A percentile compares a stretch with the other conserved stretches of the same genome.
phyloP scores from a whole-genome alignment of 495 filamentous ascomycete species.

The Thermothielavioides terrestris region DNA sequence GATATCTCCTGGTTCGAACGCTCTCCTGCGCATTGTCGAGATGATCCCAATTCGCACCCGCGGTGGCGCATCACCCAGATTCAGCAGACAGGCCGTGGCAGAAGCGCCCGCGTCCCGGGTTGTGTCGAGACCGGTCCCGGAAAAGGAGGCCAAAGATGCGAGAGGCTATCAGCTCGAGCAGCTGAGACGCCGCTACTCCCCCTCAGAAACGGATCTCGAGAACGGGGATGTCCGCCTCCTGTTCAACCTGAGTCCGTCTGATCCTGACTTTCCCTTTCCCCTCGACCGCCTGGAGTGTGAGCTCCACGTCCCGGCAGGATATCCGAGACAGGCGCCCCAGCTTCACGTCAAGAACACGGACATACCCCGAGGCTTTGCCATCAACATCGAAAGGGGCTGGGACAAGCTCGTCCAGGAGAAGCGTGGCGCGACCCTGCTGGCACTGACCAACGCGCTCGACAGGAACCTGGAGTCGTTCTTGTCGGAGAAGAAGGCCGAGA shows the following conservation, averaged over 20 bases:
- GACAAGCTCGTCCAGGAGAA: conserved; percentile 53
- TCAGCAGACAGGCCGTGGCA: conserved; percentile 31
- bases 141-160: conserved; percentile 56
- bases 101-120: conserved; percentile 38
- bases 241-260: conserved; percentile 67
- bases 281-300: conserved; percentile 62
- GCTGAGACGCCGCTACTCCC: conserved; percentile 61
- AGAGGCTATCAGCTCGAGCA: conserved; percentile 71
- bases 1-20: not conserved
- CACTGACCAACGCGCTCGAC: conserved; percentile 64
- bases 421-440: conserved; percentile 52
- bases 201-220: conserved; percentile 46
- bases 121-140: conserved; percentile 57
- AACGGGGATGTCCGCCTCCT: conserved; percentile 46
- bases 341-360: conserved; percentile 64
- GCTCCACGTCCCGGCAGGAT: conserved; percentile 56
- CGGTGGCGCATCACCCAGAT: conserved; percentile 6
- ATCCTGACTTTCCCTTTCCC: conserved; percentile 81
- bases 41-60: conserved; percentile 25
- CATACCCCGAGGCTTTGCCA: conserved; percentile 70
- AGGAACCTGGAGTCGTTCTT: conserved; percentile 65
- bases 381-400: conserved; percentile 76
- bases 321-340: conserved; percentile 49
- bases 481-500: conserved; percentile 63
- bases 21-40: not conserved